These are phyloP conservation scores for Penicillium sclerotigenum DNA, from an alignment of 2,329 filamentous ascomycete species.

Conservation along the genomic window DNA sequence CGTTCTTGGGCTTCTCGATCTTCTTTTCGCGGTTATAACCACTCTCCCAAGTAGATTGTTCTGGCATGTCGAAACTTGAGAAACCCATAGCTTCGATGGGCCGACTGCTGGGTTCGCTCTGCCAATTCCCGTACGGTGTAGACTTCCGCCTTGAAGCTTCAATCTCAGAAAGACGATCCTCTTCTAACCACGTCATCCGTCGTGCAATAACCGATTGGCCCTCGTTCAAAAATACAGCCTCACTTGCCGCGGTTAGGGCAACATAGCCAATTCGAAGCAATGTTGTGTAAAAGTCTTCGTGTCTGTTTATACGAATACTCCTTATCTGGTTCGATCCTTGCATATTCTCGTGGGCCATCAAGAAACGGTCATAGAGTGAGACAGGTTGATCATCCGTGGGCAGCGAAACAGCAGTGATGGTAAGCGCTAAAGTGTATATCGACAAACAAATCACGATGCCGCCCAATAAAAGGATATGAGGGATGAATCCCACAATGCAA, in stretches of 20 bases:
- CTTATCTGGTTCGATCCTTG: constrained; percentile 86
- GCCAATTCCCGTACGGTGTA: constrained; percentile 16
- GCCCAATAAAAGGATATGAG: constrained; percentile 79
- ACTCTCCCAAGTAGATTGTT: constrained; percentile 42
- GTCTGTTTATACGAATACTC: constrained; percentile 73
- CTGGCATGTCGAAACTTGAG: constrained; percentile 35
- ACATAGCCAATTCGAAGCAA: constrained; percentile 82
- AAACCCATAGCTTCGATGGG: constrained; percentile 34
- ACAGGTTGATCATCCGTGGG: constrained; percentile 50
- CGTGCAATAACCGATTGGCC: constrained; percentile 71
- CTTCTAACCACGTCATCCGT: constrained; percentile 84
- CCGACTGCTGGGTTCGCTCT: constrained; percentile 13
- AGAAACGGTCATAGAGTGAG: constrained; percentile 59
- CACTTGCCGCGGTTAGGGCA: constrained; percentile 86
- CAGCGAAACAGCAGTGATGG: constrained; percentile 69
- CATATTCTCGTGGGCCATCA: constrained; percentile 77
- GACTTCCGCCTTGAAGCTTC: constrained; percentile 49
- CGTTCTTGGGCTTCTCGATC: constrained; percentile 39
- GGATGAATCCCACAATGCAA: constrained; percentile 91
- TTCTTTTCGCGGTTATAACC: constrained; percentile 48
- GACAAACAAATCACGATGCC: constrained; percentile 72
- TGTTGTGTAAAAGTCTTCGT: constrained; percentile 95
- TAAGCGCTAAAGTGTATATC: constrained; percentile 75
- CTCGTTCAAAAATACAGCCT: constrained; percentile 94
- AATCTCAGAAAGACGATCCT: constrained; percentile 75